Base-by-base conservation (phyloP, 306 rosid genomes). In the Erythrophleum fordii region DNA sequence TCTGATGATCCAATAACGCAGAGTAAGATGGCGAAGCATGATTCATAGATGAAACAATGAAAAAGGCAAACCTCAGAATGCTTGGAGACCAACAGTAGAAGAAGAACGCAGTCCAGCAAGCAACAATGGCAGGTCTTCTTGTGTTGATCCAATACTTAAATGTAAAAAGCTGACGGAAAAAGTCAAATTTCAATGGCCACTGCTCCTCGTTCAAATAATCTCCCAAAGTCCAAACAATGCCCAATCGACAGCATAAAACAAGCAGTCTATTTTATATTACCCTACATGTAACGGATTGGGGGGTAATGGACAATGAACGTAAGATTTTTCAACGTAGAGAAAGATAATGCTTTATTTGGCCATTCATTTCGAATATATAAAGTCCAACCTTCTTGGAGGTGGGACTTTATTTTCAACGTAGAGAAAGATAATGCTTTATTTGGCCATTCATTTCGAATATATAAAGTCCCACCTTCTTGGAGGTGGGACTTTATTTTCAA, bases 51-150 rank as follows among this genome's bases (percentile, higher is more conserved):
- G 41, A 25, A 58, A 61, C 10, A 56, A 56, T 7, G 37, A 37
- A 73, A 14, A 4, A 22, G 69, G 58, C 56, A 75, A 58, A 75
- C 79, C 79, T 59, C 42, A 75, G 41, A 53, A 41, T 25, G 55
- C 69, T n/a, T 29, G 61, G 42, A 17, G 34, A 29, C 3, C 41
- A 29, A 6, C 37, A 23, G 2, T 12, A 11, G 31, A 29, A 72
- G 65, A 29, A 52, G 34, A 73, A 20, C 31, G 0, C 48, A 51
- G 28, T n/a, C 13, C 31, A 72, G 65, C 49, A 44, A 72, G 62
- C 31, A 69, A 8, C 52, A 52, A 34, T 73, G 64, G 65, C 65
- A 34, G 45, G 49, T 72, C 58, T 34, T 20, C 61, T 16, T 35
- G 6, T 0, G 11, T 14, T 23, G 76, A 72, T 51, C 64, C 28